Conservation (phyloP, 116 monocot species). For the Phalaenopsis hybrid region DNA sequence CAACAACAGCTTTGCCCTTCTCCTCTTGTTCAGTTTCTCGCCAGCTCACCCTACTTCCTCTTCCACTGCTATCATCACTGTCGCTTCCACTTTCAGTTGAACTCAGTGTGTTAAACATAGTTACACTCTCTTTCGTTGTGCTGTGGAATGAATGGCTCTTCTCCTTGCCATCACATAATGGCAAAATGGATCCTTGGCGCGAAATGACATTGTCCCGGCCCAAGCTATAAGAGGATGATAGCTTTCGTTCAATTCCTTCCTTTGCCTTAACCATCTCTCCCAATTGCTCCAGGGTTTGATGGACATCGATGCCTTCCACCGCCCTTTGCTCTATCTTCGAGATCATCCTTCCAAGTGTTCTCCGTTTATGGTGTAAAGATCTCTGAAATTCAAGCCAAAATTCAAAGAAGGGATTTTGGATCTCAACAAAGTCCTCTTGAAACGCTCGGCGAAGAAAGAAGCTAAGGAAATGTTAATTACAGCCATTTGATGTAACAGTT, state of each 20-base stretch:
- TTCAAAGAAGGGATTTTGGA: neutral
- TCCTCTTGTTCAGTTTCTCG: neutral
- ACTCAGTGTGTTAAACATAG: conserved; percentile 50
- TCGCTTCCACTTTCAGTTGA: conserved; percentile 18
- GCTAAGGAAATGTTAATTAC: neutral
- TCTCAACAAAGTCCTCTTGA: neutral
- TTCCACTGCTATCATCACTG: neutral
- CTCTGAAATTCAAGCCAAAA: conserved; percentile 31
- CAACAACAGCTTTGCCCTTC: conserved; percentile 10
- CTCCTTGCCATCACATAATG: conserved; percentile 37
- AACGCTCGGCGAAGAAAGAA: neutral
- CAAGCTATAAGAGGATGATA: conserved; percentile 64
- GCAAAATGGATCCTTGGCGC: conserved; percentile 29
- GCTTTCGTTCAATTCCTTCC: conserved; percentile 62
- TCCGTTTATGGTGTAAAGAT: conserved; percentile 54
- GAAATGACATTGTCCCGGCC: conserved; percentile 37
- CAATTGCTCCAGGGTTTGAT: conserved; percentile 43
- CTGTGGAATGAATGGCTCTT: conserved; percentile 67
- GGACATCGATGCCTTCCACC: conserved; percentile 20
- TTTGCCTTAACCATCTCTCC: conserved; percentile 49
- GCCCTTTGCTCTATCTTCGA: conserved; percentile 53
- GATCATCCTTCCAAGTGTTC: conserved; percentile 44
- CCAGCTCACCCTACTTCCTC: neutral
- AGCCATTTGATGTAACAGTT: neutral
- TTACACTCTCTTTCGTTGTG: conserved; percentile 42